Evolutionary conservation across 768 basidiomycete species (phyloP).

Genomic region (Pisolithus microcarpus): DNA sequence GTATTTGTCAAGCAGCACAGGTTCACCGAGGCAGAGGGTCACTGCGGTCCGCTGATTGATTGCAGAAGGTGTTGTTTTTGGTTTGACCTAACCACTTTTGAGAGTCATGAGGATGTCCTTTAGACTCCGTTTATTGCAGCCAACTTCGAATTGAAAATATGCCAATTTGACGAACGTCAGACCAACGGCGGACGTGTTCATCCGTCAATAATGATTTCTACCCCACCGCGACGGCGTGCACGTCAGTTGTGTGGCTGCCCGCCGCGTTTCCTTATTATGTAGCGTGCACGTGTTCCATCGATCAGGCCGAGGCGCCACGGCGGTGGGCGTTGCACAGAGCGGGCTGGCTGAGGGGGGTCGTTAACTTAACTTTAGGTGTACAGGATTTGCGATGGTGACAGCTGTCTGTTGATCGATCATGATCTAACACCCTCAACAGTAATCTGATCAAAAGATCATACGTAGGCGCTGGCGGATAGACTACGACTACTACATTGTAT

Average conservation of each 20-base stretch:
- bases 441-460: conserved; percentile 12
- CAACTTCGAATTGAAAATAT: conserved; percentile 25
- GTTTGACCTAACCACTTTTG: neutral
- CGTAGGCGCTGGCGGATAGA: conserved; percentile 6
- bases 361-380: conserved; percentile 7
- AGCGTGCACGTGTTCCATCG: no score
- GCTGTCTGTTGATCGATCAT: conserved; percentile 26
- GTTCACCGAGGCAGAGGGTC: conserved; percentile 24
- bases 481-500: neutral
- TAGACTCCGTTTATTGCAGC: conserved; percentile 12
- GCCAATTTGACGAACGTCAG: conserved; percentile 17
- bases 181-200: neutral
- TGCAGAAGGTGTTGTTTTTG: conserved; percentile 5
- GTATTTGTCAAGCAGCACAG: conserved; percentile 21
- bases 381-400: conserved; percentile 16
- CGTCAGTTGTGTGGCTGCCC: no score
- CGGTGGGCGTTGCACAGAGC: no score
- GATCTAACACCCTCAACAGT: conserved; percentile 19
- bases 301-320: no score
- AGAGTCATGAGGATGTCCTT: conserved; percentile 1
- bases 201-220: no score
- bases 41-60: conserved; percentile 14
- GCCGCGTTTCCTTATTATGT: no score
- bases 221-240: no score
- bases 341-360: conserved; percentile 3